phyloP scores from a whole-genome alignment of 2,329 filamentous ascomycete genomes.

The Aspergillus pseudoglaucus region DNA sequence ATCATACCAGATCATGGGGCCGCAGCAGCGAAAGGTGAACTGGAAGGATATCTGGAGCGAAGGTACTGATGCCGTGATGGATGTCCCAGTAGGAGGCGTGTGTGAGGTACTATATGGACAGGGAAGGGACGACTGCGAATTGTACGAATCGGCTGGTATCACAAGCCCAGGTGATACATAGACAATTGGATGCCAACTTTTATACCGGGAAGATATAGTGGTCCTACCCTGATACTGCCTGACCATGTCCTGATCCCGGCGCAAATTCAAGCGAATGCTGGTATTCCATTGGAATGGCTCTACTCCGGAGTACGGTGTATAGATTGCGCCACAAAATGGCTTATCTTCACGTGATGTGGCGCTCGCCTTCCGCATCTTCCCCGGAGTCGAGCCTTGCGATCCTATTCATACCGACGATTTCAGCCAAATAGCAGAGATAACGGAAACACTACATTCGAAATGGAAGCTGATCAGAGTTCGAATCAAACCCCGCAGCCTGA shows the following conservation, averaged over 20 bases:
- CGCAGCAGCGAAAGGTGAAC: conserved; percentile 46
- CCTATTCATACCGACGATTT: not conserved
- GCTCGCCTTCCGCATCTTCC: not conserved
- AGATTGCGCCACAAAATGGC: not conserved
- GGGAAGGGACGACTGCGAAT: conserved; percentile 34
- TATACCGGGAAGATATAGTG: too few species aligned
- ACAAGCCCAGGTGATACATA: conserved; percentile 1
- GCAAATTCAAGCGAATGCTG: too few species aligned
- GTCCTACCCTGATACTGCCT: too few species aligned
- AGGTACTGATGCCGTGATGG: conserved; percentile 95
- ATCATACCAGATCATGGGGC: conserved; percentile 36
- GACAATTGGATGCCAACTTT: not conserved
- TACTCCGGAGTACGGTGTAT: too few species aligned
- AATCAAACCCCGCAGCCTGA: conserved; percentile 34
- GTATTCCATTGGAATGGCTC: too few species aligned
- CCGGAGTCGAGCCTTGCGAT: not conserved
- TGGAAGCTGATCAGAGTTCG: conserved; percentile 11
- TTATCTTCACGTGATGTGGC: conserved; percentile 2
- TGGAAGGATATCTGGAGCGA: conserved; percentile 85
- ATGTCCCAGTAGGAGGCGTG: conserved; percentile 88
- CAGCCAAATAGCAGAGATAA: too few species aligned
- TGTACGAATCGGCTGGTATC: conserved; percentile 6
- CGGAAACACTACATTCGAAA: not conserved
- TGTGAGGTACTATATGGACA: conserved; percentile 89
- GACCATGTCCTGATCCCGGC: too few species aligned